Conservation (phyloP, 352 stramenopile species). For the Discostella stelligera region DNA sequence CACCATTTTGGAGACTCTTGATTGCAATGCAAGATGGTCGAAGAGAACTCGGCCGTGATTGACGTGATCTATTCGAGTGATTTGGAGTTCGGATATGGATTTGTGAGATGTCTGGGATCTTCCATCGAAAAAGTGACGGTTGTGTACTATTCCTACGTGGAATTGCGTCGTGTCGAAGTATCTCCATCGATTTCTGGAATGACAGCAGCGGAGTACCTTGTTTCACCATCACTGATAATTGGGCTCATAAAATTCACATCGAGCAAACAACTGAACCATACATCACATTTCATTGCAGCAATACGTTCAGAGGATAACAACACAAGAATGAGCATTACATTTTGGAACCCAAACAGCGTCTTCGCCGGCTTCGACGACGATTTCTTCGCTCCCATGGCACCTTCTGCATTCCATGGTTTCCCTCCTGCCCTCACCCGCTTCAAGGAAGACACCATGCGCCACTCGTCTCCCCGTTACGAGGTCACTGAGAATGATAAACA, state of each 20-base stretch:
- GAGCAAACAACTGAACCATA: background rate
- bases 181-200: background rate
- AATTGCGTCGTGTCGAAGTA: background rate
- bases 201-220: background rate
- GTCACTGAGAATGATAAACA: constrained; percentile 35
- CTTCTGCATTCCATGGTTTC: constrained; percentile 21
- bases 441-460: constrained; percentile 33
- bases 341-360: constrained; percentile 36
- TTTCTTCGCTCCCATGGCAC: constrained; percentile 19
- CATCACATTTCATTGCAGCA: background rate
- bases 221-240: background rate
- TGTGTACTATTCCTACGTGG: background rate
- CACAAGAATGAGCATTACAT: constrained; percentile 33
- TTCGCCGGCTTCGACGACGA: constrained; percentile 33
- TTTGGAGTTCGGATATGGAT: background rate
- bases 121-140: background rate
- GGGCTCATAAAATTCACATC: background rate
- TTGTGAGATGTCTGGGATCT: too few relatives aligned
- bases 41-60: background rate
- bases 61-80: background rate
- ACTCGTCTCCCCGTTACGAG: constrained; percentile 38
- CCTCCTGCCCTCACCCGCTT: constrained; percentile 24
- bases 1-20: background rate
- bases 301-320: background rate
- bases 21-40: background rate